These are phyloP conservation scores for Rosellinia necatrix DNA, from an alignment of 2,329 filamentous ascomycete species.

Conservation along the genomic window DNA sequence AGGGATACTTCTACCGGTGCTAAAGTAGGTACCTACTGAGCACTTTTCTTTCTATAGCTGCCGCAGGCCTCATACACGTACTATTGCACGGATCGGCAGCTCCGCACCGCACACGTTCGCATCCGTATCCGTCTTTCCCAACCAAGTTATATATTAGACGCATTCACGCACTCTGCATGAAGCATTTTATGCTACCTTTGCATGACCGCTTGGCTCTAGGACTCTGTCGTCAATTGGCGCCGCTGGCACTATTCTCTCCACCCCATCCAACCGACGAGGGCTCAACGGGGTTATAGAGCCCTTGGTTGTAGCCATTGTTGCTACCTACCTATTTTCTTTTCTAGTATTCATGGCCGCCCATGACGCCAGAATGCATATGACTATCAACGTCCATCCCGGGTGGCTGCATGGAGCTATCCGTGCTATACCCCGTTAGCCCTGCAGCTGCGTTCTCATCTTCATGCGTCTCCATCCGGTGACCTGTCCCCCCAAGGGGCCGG, in stretches of 20 bases:
- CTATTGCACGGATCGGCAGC: slow-evolving; percentile 12
- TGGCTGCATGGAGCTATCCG: too few relatives aligned
- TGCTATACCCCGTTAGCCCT: not conserved
- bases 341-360: not conserved
- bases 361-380: not conserved
- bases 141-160: slow-evolving; percentile 7
- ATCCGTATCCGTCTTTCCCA: slow-evolving; percentile 8
- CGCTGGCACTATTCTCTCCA: not conserved
- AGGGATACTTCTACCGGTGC: not conserved
- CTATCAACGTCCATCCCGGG: too few relatives aligned
- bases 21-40: not conserved
- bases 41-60: too few relatives aligned
- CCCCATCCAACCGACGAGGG: too few relatives aligned
- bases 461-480: slow-evolving; percentile 5
- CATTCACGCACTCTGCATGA: slow-evolving; percentile 19
- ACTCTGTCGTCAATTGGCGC: not conserved
- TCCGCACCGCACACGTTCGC: slow-evolving; percentile 15
- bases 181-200: slow-evolving; percentile 17
- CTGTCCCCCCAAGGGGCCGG: not conserved
- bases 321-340: too few relatives aligned
- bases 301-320: not conserved
- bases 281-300: slow-evolving; percentile 2
- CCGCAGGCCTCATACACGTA: not conserved
- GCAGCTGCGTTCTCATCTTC: not conserved
- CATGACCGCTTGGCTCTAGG: not conserved